A percentile compares a stretch with the other conserved stretches of the same genome.
phyloP scores from a whole-genome alignment of 352 stramenopile species.

The Blastocystis sp. region DNA sequence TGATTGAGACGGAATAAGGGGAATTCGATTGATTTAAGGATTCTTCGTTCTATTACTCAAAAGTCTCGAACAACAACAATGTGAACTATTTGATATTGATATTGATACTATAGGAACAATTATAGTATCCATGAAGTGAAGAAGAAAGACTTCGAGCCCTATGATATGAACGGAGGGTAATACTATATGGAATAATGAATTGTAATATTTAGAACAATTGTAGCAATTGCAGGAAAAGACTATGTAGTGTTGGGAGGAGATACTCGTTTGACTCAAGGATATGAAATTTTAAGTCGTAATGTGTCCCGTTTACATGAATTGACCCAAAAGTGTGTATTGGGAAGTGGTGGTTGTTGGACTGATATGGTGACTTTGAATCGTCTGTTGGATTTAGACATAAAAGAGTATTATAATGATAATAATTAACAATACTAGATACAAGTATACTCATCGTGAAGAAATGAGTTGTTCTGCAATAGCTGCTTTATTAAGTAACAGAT shows the following conservation, averaged over 20 bases:
- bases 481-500: constrained; percentile 91
- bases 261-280: constrained; percentile 90
- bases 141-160: constrained; percentile 66
- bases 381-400: constrained; percentile 58
- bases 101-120: constrained; percentile 9
- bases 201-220: constrained; percentile 72
- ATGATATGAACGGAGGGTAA: constrained; percentile 71
- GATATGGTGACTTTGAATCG: constrained; percentile 46
- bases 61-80: neutral
- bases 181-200: neutral
- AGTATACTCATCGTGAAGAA: constrained; percentile 88
- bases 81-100: neutral
- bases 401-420: constrained; percentile 33
- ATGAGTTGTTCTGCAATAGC: constrained; percentile 86
- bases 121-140: constrained; percentile 16
- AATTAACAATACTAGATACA: constrained; percentile 74
- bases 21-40: neutral
- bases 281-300: constrained; percentile 90
- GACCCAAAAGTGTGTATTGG: constrained; percentile 73
- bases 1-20: neutral
- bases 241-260: constrained; percentile 92
- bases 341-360: constrained; percentile 50
- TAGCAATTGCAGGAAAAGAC: constrained; percentile 89
- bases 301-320: constrained; percentile 76
- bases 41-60: neutral